A percentile compares a stretch with the other conserved stretches of the same genome.
Conservation (phyloP, 768 basidiomycete species). For the Kwoniella pini region DNA sequence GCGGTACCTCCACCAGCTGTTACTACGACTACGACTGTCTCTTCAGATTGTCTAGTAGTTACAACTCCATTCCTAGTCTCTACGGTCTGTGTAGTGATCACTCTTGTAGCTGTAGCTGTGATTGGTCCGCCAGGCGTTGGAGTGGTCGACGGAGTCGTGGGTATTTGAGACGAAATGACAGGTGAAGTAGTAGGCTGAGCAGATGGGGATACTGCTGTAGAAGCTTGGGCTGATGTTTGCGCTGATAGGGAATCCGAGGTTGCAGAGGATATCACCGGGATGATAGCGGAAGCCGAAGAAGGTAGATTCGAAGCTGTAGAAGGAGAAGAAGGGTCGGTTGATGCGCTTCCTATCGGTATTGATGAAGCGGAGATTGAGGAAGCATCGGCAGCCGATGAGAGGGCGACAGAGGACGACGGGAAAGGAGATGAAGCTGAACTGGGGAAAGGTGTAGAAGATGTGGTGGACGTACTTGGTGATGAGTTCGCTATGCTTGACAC, state of each 20-base stretch:
- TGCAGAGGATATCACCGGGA: not conserved
- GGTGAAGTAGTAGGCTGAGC: not conserved
- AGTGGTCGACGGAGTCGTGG: not conserved
- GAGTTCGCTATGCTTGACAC: not conserved
- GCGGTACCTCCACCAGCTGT: slow-evolving; percentile 11
- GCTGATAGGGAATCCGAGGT: not conserved
- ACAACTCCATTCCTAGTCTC: not conserved
- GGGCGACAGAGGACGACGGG: not conserved
- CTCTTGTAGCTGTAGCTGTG: slow-evolving; percentile 11
- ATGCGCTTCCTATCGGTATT: not conserved
- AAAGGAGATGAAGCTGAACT: not conserved
- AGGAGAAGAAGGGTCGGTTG: not conserved
- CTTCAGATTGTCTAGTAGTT: slow-evolving; percentile 1
- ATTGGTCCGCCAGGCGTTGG: slow-evolving; percentile 12
- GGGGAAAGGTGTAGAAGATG: not conserved
- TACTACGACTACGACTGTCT: slow-evolving; percentile 13
- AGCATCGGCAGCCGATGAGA: not conserved
- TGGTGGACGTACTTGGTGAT: not conserved
- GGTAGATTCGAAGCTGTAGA: not conserved
- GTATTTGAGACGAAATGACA: not conserved
- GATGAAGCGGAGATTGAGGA: not conserved
- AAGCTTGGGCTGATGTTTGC: not conserved
- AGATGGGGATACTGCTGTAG: not conserved
- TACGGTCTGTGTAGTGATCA: slow-evolving; percentile 1
- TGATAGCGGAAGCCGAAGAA: not conserved